These are phyloP conservation scores for Dactylonectria estremocensis DNA, from an alignment of 2,329 filamentous ascomycete species.

Conservation along the genomic window DNA sequence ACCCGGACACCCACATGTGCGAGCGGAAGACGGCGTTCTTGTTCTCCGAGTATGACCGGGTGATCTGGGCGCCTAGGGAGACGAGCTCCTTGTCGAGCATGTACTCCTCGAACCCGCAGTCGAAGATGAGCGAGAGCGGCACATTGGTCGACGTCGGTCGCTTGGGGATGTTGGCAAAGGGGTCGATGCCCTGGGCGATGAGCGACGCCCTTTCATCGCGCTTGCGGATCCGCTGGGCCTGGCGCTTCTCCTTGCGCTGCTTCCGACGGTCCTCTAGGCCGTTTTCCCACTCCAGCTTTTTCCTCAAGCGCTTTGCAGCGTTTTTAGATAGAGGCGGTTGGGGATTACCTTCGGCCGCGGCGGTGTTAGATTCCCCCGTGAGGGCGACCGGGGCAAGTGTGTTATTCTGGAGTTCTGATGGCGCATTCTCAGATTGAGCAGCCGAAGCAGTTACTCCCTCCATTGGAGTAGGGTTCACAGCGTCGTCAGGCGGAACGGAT, in stretches of 20 bases:
- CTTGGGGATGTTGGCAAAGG: slow-evolving; percentile 51
- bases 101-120: slow-evolving; percentile 92
- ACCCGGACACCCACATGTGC: slow-evolving; percentile 84
- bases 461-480: slow-evolving; percentile 23
- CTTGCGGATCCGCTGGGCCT: slow-evolving; percentile 63
- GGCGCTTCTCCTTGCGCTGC: slow-evolving; percentile 69
- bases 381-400: slow-evolving; percentile 21
- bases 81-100: slow-evolving; percentile 91
- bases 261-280: slow-evolving; percentile 72
- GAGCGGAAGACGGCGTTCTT: slow-evolving; percentile 75
- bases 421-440: slow-evolving; percentile 7
- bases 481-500: slow-evolving; percentile 21
- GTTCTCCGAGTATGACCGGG: slow-evolving; percentile 92
- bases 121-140: slow-evolving; percentile 86
- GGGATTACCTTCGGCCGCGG: slow-evolving; percentile 25
- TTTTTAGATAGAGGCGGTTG: slow-evolving; percentile 80
- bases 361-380: slow-evolving; percentile 2
- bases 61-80: slow-evolving; percentile 87
- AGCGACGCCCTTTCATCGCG: slow-evolving; percentile 66
- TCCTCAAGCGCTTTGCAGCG: slow-evolving; percentile 84
- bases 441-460: slow-evolving; percentile 22
- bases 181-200: slow-evolving; percentile 64
- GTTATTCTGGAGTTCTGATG: slow-evolving; percentile 11
- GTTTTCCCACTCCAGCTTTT: slow-evolving; percentile 82
- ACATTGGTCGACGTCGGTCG: slow-evolving; percentile 67